Evolutionary conservation across 805 yeast species (phyloP).

Genomic region (Ogataea siamensis): DNA sequence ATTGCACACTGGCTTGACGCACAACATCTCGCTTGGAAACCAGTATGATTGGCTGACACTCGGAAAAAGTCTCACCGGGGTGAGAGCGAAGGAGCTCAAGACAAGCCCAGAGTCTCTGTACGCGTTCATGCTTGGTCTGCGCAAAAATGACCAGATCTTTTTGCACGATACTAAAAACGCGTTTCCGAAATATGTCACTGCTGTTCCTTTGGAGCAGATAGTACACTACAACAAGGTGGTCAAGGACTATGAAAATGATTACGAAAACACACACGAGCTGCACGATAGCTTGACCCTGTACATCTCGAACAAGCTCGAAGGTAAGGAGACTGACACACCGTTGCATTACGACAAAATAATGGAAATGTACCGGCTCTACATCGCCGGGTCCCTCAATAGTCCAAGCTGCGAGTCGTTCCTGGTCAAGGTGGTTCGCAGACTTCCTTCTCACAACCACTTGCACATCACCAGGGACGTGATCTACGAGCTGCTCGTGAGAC

Average conservation of each 20-base stretch:
- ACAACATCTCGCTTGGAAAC: too few species aligned
- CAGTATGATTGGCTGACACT: constrained; percentile 15
- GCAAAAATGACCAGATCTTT: constrained; percentile 44
- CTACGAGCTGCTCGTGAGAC: constrained; percentile 44
- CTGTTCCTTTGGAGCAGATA: constrained; percentile 40
- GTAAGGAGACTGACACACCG: constrained; percentile 21
- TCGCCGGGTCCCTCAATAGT: constrained; percentile 51
- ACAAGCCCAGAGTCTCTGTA: constrained; percentile 34
- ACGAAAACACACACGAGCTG: constrained; percentile 23
- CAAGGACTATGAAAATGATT: constrained; percentile 27
- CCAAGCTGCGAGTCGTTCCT: constrained; percentile 49
- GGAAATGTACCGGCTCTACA: constrained; percentile 50
- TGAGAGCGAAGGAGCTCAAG: constrained; percentile 5
- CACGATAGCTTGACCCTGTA: constrained; percentile 29
- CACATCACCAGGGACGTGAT: constrained; percentile 56
- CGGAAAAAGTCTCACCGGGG: neutral
- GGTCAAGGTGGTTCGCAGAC: constrained; percentile 36
- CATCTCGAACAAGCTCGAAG: constrained; percentile 16
- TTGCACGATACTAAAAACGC: constrained; percentile 21
- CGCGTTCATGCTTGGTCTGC: constrained; percentile 48
- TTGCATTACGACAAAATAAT: constrained; percentile 38
- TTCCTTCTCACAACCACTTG: constrained; percentile 31
- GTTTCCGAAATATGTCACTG: constrained; percentile 41
- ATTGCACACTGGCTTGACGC: constrained; percentile 18
- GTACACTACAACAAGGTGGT: constrained; percentile 36